A percentile compares a stretch with the other conserved stretches of the same genome.
Evolutionary conservation across 495 filamentous ascomycete species (phyloP).

Genomic region (Cenococcum geophilum): DNA sequence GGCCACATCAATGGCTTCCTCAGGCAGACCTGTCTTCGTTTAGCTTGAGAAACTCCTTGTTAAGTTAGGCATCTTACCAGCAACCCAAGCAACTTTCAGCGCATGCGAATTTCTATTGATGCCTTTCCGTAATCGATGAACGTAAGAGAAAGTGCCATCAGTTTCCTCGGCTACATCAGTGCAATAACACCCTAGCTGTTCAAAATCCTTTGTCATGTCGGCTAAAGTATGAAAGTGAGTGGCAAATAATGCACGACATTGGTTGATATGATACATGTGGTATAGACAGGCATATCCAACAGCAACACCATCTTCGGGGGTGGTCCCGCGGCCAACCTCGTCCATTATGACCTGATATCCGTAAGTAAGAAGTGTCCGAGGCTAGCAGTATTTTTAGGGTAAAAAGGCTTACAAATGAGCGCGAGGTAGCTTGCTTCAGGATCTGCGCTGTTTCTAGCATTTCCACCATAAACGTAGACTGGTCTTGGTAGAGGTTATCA

Average conservation of each 20-base stretch:
- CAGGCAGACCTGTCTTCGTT: slow-evolving; percentile 35
- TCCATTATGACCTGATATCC: slow-evolving; percentile 74
- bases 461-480: slow-evolving; percentile 93
- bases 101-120: slow-evolving; percentile 86
- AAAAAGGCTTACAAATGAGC: slow-evolving; percentile 53
- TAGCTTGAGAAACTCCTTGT: not conserved
- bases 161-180: slow-evolving; percentile 74
- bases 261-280: slow-evolving; percentile 69
- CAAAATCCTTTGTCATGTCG: slow-evolving; percentile 63
- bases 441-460: slow-evolving; percentile 74
- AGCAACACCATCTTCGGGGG: slow-evolving; percentile 82
- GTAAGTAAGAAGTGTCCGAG: not conserved
- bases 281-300: slow-evolving; percentile 83
- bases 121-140: slow-evolving; percentile 72
- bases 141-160: slow-evolving; percentile 68
- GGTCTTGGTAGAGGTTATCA: slow-evolving; percentile 84
- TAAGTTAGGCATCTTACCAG: slow-evolving; percentile 44
- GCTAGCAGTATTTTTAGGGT: not conserved
- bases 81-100: slow-evolving; percentile 82
- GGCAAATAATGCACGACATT: slow-evolving; percentile 78
- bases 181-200: slow-evolving; percentile 72
- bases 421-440: slow-evolving; percentile 56
- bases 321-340: slow-evolving; percentile 90
- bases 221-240: slow-evolving; percentile 88
- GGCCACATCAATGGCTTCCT: slow-evolving; percentile 41